A percentile compares a stretch with the other conserved stretches of the same genome.
These are phyloP conservation scores for Datura wrightii DNA, from an alignment of 257 asterid species.

Conservation along the genomic window DNA sequence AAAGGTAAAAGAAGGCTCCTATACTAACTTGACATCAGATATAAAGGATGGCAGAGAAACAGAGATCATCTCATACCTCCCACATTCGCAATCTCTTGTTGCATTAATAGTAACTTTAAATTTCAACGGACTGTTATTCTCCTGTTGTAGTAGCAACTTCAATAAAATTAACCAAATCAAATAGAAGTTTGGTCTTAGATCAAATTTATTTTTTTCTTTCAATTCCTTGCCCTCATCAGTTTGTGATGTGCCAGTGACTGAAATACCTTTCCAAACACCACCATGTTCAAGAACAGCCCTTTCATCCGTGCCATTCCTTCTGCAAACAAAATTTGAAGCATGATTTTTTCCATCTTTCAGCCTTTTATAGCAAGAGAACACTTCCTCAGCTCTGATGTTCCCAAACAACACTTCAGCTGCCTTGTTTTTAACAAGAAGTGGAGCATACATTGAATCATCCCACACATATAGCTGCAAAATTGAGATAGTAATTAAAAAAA, in stretches of 20 bases:
- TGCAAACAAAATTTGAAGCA: conserved; percentile 9
- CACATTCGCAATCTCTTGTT: conserved; percentile 57
- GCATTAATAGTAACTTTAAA: conserved; percentile 54
- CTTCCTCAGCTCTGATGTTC: conserved; percentile 61
- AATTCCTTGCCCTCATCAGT: not conserved
- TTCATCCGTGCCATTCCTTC: not conserved
- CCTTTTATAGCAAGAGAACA: conserved; percentile 51
- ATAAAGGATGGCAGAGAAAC: conserved; percentile 53
- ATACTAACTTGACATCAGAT: conserved; percentile 13
- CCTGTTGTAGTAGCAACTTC: conserved; percentile 55
- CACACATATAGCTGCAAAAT: conserved; percentile 65
- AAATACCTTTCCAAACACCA: conserved; percentile 14
- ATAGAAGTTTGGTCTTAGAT: conserved; percentile 44
- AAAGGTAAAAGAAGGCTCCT: not conserved
- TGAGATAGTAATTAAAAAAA: conserved; percentile 21
- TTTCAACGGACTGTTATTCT: conserved; percentile 60
- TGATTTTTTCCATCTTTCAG: conserved; percentile 32
- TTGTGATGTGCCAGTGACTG: not conserved
- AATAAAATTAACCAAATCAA: conserved; percentile 63
- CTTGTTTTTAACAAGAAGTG: conserved; percentile 60
- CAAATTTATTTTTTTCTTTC: conserved; percentile 28
- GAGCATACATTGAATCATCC: conserved; percentile 64
- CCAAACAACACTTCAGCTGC: conserved; percentile 72
- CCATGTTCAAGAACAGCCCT: not conserved
- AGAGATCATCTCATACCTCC: conserved; percentile 63